Evolutionary conservation across 352 stramenopile genomes (phyloP), one percentile per base, ranked within the genome.

Genomic region (Globisporangium abappressorium): DNA sequence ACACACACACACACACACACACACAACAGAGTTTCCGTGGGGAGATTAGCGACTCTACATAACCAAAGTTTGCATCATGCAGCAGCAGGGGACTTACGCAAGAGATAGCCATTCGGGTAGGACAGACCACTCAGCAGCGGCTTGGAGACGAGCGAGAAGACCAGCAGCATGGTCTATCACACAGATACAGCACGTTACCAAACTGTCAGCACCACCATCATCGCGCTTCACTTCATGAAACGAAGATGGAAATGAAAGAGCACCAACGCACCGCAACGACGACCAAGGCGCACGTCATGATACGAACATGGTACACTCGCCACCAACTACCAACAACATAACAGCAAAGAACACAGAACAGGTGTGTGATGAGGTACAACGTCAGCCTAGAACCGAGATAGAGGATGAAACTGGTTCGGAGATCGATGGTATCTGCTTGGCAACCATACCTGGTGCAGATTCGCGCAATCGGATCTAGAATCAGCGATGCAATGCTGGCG

Each of bases 401-500:
- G 11, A 24, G 15, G 6, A 18, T 22, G 7, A 0, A 18, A 51
- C 22, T 51, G 43, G 6, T 3, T 51, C 18, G 11, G 15, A n/a
- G 6, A 4, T 22, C 22, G 5, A n/a, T 49, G 5, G 15, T 22
- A 18, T 9, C 18, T 49, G 15, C 43, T 49, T 49, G 43, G 43
- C 18, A 49, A 55, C 12, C 24, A 28, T 59, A 82, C 71, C 72
- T 80, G 9, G 79, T 87, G n/a, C 74, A 43, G 7, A 87, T 68
- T 1, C 79, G 76, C 11, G 75, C 75, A 22, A 80, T 33, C 0
- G 84, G 84, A 34, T 87, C 83, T 5, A 90, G 74, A 43, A 85
- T 81, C 20, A 92, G 75, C 3, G 80, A 72, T 14, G 70, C 73
- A 46, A 90, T 79, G 30, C 73, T 85, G 7, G 82, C 79, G 24